Base-by-base conservation (phyloP, 2,329 filamentous ascomycete genomes). In the Parafenestella ontariensis region DNA sequence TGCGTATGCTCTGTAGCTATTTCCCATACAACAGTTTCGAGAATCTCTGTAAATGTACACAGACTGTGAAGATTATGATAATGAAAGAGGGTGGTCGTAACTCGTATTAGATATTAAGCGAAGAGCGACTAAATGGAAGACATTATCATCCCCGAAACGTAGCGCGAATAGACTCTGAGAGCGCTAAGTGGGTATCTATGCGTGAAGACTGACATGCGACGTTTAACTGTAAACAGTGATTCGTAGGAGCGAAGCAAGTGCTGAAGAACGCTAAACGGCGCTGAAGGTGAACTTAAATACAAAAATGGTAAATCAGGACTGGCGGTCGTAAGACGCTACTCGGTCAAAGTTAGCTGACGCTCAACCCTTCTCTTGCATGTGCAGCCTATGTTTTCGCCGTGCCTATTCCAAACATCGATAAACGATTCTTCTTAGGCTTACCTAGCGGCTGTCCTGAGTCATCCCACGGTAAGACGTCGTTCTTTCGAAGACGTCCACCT, bases 381-480 rank as follows among this genome's bases (percentile, higher is more conserved):
- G n/a, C 47, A 48, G 45, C 42, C 41, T 50, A 62, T 52, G 41
- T 28, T 45, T 45, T 54, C 24, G 56, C 44, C 13, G 41, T 49
- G 45, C 43, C 46, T 37, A 49, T 50, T 9, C 56, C 54, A 58
- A 68, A 67, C 49, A 68, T 60, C 24, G 68, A 70, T 17, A 72
- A 55, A 29, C 66, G 68, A 47, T 61, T 58, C 54, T 67, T 72
- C 57, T 68, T 73, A 23, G 58, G 58, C 66, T 70, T 72, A 63
- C 63, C 67, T 65, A 50, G 41, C 34, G 50, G 39, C 21, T 54
- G 52, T 39, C 46, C 42, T 45, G 55, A 50, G 23, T 51, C 54
- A 40, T 67, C 73, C 72, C 74, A 76, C 5, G 73, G 73, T 52
- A 69, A 46, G 15, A 59, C 57, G 40, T 71, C 72, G 24, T 62